Base-by-base conservation (phyloP, 768 basidiomycete species). In the Leucosporidium yakuticum region DNA sequence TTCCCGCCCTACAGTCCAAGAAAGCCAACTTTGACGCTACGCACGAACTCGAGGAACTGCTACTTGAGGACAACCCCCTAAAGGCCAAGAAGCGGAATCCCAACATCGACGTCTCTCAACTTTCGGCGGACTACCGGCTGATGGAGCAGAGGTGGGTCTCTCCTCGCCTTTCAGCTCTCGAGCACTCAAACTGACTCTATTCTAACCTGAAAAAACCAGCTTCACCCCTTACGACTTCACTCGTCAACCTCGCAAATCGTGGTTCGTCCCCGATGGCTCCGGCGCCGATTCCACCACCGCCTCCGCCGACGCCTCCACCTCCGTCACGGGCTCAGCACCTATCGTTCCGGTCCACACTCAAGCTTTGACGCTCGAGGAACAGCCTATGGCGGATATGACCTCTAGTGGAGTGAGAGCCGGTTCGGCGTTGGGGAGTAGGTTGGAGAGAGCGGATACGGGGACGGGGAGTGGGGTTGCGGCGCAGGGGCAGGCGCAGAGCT, bases 21-120 rank as follows among this genome's bases (percentile, higher is more conserved):
- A 96, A 96, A 80, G 92, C 95, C 36, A 97, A 99, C 79, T 99
- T 99, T 77, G 95, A 99, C 77, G 94, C 95, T 32, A 97, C 95
- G 19, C 94, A 98, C 76, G 95, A 99, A 79, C 81, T 99, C 47
- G 95, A 99, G 77, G 95, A 99, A 79, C 83, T 99, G 27, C 79
- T 99, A 17, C 80, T 99, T 23, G 95, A 99, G 79, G 94, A 97
- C 77, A 97, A 98, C 74, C 95, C 95, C 53, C 82, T 99, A 64
- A 97, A 97, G 77, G 94, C 95, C 14, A 88, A 91, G 76, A 87
- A 89, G 69, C 86, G 95, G 60, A 97, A 95, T 78, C 87, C 86
- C 39, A 89, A 89, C 66, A 89, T 93, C 73, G 94, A 96, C 74
- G 77, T 90, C 17, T 89, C 90, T 72, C 87, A 86, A 65, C 80